Evolutionary conservation across 192 early-diverging fungal genomes (phyloP).

Genomic region (Linderina pennispora): DNA sequence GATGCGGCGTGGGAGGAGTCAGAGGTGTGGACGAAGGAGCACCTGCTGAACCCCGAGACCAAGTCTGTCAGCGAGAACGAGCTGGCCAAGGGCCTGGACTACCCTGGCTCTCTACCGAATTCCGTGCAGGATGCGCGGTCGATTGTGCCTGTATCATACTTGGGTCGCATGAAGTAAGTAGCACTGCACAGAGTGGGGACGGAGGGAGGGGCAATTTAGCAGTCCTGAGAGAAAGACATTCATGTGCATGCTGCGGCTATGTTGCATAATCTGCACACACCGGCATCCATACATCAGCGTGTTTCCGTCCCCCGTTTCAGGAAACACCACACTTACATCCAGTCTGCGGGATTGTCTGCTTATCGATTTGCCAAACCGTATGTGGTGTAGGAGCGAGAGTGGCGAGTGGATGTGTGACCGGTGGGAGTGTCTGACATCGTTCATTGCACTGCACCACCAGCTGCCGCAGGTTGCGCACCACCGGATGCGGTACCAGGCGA

Average conservation of each 20-base stretch:
- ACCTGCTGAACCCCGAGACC: conserved; percentile 10
- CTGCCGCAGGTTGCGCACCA: conserved; percentile 37
- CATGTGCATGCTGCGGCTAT: no score
- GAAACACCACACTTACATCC: no score
- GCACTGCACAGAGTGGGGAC: no score
- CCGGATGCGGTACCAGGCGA: conserved; percentile 36
- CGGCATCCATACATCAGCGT: no score
- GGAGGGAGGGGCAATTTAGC: no score
- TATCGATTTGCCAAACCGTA: no score
- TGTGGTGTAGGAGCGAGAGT: conserved; percentile 20
- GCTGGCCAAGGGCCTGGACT: conserved; percentile 27
- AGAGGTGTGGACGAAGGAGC: conserved; percentile 3
- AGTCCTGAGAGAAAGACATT: no score
- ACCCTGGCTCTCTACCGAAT: conserved; percentile 35
- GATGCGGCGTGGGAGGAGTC: conserved; percentile 31
- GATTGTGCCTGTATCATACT: conserved; percentile 38
- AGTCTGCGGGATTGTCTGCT: no score
- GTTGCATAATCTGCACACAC: no score
- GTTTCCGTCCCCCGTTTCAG: not conserved
- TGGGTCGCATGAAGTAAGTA: conserved; percentile 44
- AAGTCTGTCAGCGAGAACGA: conserved; percentile 17
- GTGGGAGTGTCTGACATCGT: conserved; percentile 42
- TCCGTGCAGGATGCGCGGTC: conserved; percentile 15
- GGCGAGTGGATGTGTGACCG: conserved; percentile 44
- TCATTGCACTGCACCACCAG: conserved; percentile 32